A percentile compares a stretch with the other conserved stretches of the same genome.
Conservation (phyloP, 2,329 filamentous ascomycete genomes). For the Didymella segeticola region DNA sequence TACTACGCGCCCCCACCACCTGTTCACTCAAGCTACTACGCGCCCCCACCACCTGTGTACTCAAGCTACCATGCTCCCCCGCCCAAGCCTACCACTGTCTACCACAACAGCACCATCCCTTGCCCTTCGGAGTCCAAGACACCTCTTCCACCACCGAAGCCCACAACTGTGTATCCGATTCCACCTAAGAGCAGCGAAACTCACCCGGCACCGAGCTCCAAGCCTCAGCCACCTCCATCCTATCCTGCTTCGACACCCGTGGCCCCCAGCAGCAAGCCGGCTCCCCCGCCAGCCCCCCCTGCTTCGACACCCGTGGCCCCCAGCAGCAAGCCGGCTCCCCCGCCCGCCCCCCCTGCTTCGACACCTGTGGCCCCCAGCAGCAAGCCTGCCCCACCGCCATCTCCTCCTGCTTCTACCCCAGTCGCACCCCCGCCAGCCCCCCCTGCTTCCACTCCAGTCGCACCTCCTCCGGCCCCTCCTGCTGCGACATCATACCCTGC, state of each 20-base stretch:
- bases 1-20: constrained; percentile 5
- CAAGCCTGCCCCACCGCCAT: constrained; percentile 4
- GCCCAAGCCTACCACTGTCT: constrained; percentile 12
- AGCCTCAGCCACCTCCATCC: too few relatives aligned
- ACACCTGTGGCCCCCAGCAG: constrained; percentile 4
- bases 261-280: constrained; percentile 12
- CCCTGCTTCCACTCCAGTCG: constrained; percentile 6
- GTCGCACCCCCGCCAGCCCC: constrained; percentile 5
- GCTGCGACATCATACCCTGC: constrained; percentile 13
- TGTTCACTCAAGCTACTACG: background rate
- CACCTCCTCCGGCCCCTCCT: constrained; percentile 9
- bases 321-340: constrained; percentile 6
- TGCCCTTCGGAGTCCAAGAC: constrained; percentile 10
- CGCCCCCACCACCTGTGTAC: background rate
- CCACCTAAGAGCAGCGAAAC: constrained; percentile 7
- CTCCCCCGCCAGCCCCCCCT: background rate
- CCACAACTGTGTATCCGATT: constrained; percentile 13
- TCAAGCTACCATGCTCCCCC: background rate
- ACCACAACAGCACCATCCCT: constrained; percentile 16
- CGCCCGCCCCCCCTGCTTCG: constrained; percentile 10
- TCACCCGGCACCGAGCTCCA: background rate
- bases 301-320: constrained; percentile 5
- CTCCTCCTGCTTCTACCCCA: constrained; percentile 2
- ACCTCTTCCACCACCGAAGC: constrained; percentile 11
- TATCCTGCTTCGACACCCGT: constrained; percentile 2